Base-by-base conservation (phyloP, 441 rosid species). In the Mallotus japonicus region DNA sequence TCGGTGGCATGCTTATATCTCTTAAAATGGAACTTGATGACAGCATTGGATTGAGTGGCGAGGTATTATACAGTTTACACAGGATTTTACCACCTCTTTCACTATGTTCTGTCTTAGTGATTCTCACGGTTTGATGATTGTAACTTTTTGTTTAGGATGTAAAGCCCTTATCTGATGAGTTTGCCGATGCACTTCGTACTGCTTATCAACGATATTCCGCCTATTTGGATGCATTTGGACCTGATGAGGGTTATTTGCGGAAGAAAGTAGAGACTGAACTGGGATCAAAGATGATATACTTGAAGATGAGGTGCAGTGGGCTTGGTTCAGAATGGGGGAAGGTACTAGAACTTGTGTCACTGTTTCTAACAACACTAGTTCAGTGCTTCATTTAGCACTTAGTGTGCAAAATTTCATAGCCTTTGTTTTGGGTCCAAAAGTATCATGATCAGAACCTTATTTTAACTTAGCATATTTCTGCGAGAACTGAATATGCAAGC, bases 241-340 rank as follows among this genome's bases (percentile, higher is more conserved):
- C 90, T 72, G 92, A 89, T 17, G 99, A 92, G 76, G 73, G 79
- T 66, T 92, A 81, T 77, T 80, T 90, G 84, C 80, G 82, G 79
- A 95, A 95, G 88, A 95, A 95, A 82, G 95, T 91, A 34, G 99
- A 91, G 92, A 87, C 75, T 32, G 97, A 95, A 78, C 82, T 95
- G 86, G 99, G 98, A 54, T 85, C 98, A 47, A 92, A 86, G 86
- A 90, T 95, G 98, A 92, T 95, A 77, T 87, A 85, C 90, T 79
- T 95, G 81, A 95, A 95, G 93, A 95, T 92, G 98, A 89, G 99
- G 82, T 90, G 95, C 77, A 77, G 92, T 16, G 93, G 94, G 69
- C 96, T 92, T 76, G 91, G 83, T 75, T 77, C 97, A 8, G 91
- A 89, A 78, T 95, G 99, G 99, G 96, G 97, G 75, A 91, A 95